A percentile compares a stretch with the other conserved stretches of the same genome.
phyloP scores from a whole-genome alignment of 208 protist species.

The Leishmania braziliensis region DNA sequence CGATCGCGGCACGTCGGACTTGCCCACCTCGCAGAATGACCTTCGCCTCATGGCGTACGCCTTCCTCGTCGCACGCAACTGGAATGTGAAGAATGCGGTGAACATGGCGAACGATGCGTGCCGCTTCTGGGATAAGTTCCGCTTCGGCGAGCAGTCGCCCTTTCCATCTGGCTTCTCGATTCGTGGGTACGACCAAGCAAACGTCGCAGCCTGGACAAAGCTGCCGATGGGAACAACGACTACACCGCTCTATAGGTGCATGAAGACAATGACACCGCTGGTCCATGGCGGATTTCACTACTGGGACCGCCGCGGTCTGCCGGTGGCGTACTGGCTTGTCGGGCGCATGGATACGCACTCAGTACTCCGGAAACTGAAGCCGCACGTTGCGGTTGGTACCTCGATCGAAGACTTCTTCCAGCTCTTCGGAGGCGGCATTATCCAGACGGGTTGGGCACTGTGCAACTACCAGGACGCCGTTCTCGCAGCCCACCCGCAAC shows the following conservation, averaged over 20 bases:
- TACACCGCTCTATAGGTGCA: constrained; percentile 38
- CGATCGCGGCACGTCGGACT: constrained; percentile 17
- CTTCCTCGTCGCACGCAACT: constrained; percentile 58
- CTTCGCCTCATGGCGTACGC: constrained; percentile 53
- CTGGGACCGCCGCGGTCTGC: constrained; percentile 58
- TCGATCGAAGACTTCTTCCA: constrained; percentile 38
- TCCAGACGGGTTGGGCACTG: constrained; percentile 44
- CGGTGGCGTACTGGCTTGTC: constrained; percentile 48
- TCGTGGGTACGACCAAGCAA: constrained; percentile 59
- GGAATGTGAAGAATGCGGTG: constrained; percentile 66
- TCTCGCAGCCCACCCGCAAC: constrained; percentile 30
- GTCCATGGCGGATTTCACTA: constrained; percentile 51
- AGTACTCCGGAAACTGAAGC: constrained; percentile 37
- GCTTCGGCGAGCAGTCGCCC: constrained; percentile 33
- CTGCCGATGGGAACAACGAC: neutral
- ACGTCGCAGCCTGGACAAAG: constrained; percentile 18
- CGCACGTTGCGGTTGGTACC: constrained; percentile 41
- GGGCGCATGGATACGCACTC: constrained; percentile 42
- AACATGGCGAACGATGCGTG: constrained; percentile 47
- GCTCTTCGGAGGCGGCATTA: constrained; percentile 30
- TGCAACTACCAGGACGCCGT: constrained; percentile 49
- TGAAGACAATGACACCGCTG: constrained; percentile 31
- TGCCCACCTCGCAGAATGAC: constrained; percentile 45
- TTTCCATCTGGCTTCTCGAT: constrained; percentile 56
- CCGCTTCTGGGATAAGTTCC: constrained; percentile 35